Base-by-base conservation (phyloP, 1,284 basidiomycete genomes). In the Neonothopanus nambi region DNA sequence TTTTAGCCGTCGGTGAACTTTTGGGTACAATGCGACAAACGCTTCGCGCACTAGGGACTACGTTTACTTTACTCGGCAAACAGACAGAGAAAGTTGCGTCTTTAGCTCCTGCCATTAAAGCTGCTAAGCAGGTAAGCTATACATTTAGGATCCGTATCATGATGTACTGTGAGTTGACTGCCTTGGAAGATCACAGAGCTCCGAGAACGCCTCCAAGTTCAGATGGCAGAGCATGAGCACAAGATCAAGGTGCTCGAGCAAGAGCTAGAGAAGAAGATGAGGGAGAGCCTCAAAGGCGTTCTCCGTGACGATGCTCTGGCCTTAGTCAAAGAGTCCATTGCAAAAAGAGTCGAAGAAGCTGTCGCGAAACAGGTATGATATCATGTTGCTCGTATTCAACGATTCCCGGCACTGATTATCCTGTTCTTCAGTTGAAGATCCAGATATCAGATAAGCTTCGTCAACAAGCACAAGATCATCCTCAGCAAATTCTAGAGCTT, bases 21-120 rank as follows among this genome's bases (percentile, higher is more conserved):
- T 67, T 79, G 15, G 62, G 64, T 7, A 70, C 73, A 0, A 75
- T 80, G 72, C 77, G 76, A 53, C 63, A 63, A 11, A 73, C 76
- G 3, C 57, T 80, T 2, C 57, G 57, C 1, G 63, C 66, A 0
- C 65, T 81, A 40, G 68, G 71, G 1, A 58, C 63, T 6, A 76
- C 77, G 0, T 76, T 80, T 59, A 73, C 76, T 37, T 65, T 66
- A 3, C 64, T 83, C 6, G 76, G 73, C 1, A 65, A 67, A 8
- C 79, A 81, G 52, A 74, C 75, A 0, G 69, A 71, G 35, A 72
- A 68, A 36, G 65, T 80, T 38, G 70, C 75, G 0, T 63, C 66
- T n/a, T 56, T 79, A 20, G 72, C 68, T 7, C 71, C 78, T 6
- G 72, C 74, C 12, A 69, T 79, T 33, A 74, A 76, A 49, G 71